phyloP scores from a whole-genome alignment of 2,329 filamentous ascomycete species.

The Neopestalotiopsis clavispora region DNA sequence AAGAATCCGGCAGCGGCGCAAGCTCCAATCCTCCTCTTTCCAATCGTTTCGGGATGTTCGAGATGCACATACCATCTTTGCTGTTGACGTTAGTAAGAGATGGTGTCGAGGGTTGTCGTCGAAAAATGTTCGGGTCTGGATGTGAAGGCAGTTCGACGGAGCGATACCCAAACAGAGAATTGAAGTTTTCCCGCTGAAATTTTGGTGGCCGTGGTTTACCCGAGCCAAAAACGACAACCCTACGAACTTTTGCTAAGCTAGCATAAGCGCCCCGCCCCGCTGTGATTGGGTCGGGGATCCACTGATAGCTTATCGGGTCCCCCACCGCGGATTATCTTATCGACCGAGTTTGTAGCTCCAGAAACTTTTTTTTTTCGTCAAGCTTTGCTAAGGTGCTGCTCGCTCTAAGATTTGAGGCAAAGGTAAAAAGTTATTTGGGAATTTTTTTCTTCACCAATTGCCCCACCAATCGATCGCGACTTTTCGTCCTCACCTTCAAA shows the following conservation, averaged over 20 bases:
- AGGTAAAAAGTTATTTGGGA: neutral
- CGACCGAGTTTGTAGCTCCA: slow-evolving; percentile 14
- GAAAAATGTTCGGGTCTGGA: slow-evolving; percentile 45
- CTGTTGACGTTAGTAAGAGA: slow-evolving; percentile 56
- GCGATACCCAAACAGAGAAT: slow-evolving; percentile 13
- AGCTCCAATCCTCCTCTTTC: slow-evolving; percentile 13
- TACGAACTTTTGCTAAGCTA: slow-evolving; percentile 13
- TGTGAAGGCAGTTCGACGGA: slow-evolving; percentile 37
- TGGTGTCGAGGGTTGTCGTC: slow-evolving; percentile 58
- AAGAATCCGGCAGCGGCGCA: neutral
- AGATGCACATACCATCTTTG: slow-evolving; percentile 59
- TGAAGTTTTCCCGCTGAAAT: slow-evolving; percentile 48
- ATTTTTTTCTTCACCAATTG: slow-evolving; percentile 19
- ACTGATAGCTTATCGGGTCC: slow-evolving; percentile 3
- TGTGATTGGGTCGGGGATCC: slow-evolving; percentile 9
- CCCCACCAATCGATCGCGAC: slow-evolving; percentile 16
- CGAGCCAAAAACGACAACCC: slow-evolving; percentile 13
- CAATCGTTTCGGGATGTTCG: slow-evolving; percentile 4
- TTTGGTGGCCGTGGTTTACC: slow-evolving; percentile 19
- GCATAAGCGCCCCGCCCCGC: neutral
- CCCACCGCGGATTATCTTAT: slow-evolving; percentile 17
- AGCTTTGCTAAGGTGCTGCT: slow-evolving; percentile 11
- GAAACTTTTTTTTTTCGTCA: slow-evolving; percentile 18
- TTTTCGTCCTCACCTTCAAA: neutral
- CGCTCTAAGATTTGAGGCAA: slow-evolving; percentile 2